A percentile compares a stretch with the other conserved stretches of the same genome.
Evolutionary conservation across 176 grass and related monocot genomes (phyloP).

Genomic region (Carex cristatella): DNA sequence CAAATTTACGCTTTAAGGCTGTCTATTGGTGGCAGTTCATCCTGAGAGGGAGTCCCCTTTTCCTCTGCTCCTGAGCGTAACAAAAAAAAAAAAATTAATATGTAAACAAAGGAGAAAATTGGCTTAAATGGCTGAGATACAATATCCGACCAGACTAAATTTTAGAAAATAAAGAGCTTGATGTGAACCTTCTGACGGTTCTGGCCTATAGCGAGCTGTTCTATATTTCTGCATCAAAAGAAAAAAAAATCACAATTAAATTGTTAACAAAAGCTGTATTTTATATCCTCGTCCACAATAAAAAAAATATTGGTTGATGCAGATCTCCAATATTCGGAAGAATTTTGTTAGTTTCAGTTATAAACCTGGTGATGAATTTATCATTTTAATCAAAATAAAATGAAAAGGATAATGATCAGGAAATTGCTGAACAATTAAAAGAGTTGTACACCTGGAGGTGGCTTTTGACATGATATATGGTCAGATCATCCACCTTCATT

Average conservation of each 20-base stretch:
- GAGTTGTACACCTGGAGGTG: conserved; percentile 67
- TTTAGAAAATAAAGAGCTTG: not conserved
- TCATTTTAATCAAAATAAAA: not conserved
- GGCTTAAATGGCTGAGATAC: not conserved
- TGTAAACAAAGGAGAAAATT: not conserved
- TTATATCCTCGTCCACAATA: not conserved
- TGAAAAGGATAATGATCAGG: not conserved
- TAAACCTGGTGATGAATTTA: not conserved
- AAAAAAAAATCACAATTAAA: not conserved
- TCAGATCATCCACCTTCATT: conserved; percentile 98
- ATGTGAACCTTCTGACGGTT: conserved; percentile 68
- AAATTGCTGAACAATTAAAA: conserved; percentile 1
- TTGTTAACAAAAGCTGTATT: not conserved
- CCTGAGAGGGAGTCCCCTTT: conserved; percentile 46
- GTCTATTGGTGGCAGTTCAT: conserved; percentile 64
- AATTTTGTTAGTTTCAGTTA: not conserved
- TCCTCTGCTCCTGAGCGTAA: conserved; percentile 43
- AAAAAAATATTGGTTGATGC: not conserved
- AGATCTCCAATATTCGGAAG: not conserved
- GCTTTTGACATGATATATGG: conserved; percentile 99
- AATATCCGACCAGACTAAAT: not conserved
- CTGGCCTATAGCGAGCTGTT: conserved; percentile 91
- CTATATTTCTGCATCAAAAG: conserved; percentile 84
- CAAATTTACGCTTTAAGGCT: conserved; percentile 56
- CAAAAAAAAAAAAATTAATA: conserved; percentile 9